Evolutionary conservation across 192 early-diverging fungal genomes (phyloP), one percentile per base, ranked within the genome.

Genomic region (Coemansia sp.): DNA sequence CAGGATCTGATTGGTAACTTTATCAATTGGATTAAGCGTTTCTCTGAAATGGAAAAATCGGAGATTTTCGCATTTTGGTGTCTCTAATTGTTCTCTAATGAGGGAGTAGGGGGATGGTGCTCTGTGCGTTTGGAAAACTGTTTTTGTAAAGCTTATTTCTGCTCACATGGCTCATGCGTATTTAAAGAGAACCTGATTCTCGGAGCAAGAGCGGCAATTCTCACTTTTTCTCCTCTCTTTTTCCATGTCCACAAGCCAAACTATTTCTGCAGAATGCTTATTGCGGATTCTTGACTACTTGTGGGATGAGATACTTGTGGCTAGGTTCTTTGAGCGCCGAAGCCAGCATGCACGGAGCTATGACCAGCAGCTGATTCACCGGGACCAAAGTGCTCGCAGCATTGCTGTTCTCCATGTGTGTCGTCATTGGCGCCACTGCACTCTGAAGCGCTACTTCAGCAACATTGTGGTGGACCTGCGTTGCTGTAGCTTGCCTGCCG

Each of bases 341-440:
- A 56, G 67, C 23, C 58, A 54, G 32, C 49, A 47, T 12, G 52
- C 58, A 3, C 39, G 23, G 11, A 63, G 58, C 47, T 70, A 76
- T 41, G 73, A 76, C 67, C 73, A 76, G n/a, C 50, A 51, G 8
- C 63, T 42, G 30, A 45, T 66, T 16, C 67, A 76, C 34, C 58
- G 32, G 10, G 15, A 20, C 0, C 63, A 70, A 11, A 37, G 51
- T 8, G 44, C 58, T 1, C 73, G 67, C 15, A 20, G 34, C 31
- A 57, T 62, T 12, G 40, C 63, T 0, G 63, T 67, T 1, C 8
- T 76, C 7, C 66, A 69, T 17, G 67, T 76, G 11, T 76, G 73
- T 34, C 54, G 49, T 7, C 21, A 41, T 0, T 76, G 73, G 73
- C 58, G 73, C 6, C 32, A 16, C 2, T 14, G 49, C 15, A 31